Conservation (phyloP, 495 filamentous ascomycete species). For the Zalerion maritima region DNA sequence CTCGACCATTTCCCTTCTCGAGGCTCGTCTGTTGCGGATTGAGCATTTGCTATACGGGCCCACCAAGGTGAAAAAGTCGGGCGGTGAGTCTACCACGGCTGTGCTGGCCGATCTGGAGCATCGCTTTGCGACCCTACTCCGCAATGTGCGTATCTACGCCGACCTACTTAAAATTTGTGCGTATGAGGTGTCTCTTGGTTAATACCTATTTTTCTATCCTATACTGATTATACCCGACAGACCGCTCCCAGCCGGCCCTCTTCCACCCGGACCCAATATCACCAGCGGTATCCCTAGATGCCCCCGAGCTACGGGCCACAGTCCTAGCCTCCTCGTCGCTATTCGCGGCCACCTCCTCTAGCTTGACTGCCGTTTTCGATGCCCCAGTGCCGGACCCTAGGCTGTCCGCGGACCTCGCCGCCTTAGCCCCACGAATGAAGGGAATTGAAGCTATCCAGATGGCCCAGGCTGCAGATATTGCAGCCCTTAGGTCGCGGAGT, state of each 20-base stretch:
- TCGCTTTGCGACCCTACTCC: slow-evolving; percentile 25
- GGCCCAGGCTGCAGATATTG: slow-evolving; percentile 56
- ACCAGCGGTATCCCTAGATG: slow-evolving; percentile 25
- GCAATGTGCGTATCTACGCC: slow-evolving; percentile 27
- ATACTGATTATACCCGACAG: slow-evolving; percentile 8
- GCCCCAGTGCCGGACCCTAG: slow-evolving; percentile 58
- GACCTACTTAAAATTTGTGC: slow-evolving; percentile 36
- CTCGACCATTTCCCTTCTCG: slow-evolving; percentile 60
- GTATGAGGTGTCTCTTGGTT: slow-evolving; percentile 3
- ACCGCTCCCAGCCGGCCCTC: slow-evolving; percentile 30
- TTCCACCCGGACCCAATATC: slow-evolving; percentile 26
- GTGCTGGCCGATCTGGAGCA: slow-evolving; percentile 52
- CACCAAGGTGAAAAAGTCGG: slow-evolving; percentile 19
- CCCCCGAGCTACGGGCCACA: slow-evolving; percentile 42
- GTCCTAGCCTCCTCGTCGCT: slow-evolving; percentile 59
- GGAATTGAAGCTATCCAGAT: slow-evolving; percentile 49
- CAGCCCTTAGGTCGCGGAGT: slow-evolving; percentile 55
- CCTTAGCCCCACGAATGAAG: slow-evolving; percentile 56
- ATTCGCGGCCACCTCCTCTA: slow-evolving; percentile 64
- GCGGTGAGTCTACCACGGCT: slow-evolving; percentile 28
- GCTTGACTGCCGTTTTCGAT: slow-evolving; percentile 65
- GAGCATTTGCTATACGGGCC: slow-evolving; percentile 59
- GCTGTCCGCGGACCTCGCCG: slow-evolving; percentile 49
- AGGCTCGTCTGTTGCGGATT: slow-evolving; percentile 57
- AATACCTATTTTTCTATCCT: background rate